These are phyloP conservation scores for Diaporthe capsici DNA, from an alignment of 2,329 filamentous ascomycete species.

Conservation along the genomic window DNA sequence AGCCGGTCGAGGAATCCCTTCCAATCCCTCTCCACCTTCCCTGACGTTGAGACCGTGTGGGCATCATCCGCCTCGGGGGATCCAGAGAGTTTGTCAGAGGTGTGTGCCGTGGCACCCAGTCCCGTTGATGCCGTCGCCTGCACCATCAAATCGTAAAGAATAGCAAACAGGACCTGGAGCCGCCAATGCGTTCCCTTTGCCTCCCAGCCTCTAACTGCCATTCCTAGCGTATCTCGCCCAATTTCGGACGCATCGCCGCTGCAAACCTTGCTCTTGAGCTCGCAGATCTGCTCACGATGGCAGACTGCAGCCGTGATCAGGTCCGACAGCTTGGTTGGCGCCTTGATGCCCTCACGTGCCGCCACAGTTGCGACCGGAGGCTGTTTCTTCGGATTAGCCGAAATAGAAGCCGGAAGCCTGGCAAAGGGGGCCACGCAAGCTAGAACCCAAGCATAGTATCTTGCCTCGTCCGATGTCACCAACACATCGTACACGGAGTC, in stretches of 20 bases:
- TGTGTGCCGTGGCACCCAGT: slow-evolving; percentile 51
- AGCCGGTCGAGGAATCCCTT: slow-evolving; percentile 70
- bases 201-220: slow-evolving; percentile 82
- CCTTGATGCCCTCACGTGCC: slow-evolving; percentile 83
- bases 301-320: slow-evolving; percentile 75
- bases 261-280: slow-evolving; percentile 69
- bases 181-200: slow-evolving; percentile 74
- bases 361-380: slow-evolving; percentile 74
- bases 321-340: slow-evolving; percentile 81
- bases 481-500: slow-evolving; percentile 66
- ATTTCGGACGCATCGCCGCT: slow-evolving; percentile 60
- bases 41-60: slow-evolving; percentile 54
- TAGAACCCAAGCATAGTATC: slow-evolving; percentile 83
- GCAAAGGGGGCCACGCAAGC: slow-evolving; percentile 83
- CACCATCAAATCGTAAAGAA: slow-evolving; percentile 73
- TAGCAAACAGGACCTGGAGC: slow-evolving; percentile 76
- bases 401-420: slow-evolving; percentile 56
- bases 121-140: slow-evolving; percentile 44
- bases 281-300: slow-evolving; percentile 75
- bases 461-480: slow-evolving; percentile 73
- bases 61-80: not conserved
- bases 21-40: slow-evolving; percentile 65
- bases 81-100: slow-evolving; percentile 45
- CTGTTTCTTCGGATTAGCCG: slow-evolving; percentile 38
- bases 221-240: slow-evolving; percentile 77